Conservation (phyloP, 305 asterid species). For the Solanum hybrid region DNA sequence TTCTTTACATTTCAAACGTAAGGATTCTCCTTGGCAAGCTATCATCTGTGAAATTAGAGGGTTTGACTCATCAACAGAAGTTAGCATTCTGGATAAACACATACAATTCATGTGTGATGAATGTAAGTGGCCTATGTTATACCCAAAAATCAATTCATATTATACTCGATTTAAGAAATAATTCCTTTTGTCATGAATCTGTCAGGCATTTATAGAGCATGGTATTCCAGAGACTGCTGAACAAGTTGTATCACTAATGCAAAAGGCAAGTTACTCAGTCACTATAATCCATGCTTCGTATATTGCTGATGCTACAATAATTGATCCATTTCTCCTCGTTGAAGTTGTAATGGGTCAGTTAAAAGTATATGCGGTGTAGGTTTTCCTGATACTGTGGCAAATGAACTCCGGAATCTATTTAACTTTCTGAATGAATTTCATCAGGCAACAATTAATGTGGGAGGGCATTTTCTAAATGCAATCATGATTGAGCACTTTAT, state of each 20-base stretch:
- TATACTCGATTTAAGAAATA: neutral
- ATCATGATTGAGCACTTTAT: slow-evolving; percentile 80
- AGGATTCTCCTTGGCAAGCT: slow-evolving; percentile 74
- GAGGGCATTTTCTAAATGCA: slow-evolving; percentile 61
- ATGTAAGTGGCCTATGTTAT: slow-evolving; percentile 32
- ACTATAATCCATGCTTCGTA: neutral
- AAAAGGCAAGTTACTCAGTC: slow-evolving; percentile 42
- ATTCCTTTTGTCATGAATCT: slow-evolving; percentile 5
- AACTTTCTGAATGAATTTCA: neutral
- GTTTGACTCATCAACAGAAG: slow-evolving; percentile 69
- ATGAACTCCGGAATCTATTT: neutral
- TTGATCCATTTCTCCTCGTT: neutral
- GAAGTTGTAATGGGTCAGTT: neutral
- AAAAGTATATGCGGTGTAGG: neutral
- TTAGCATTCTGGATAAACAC: slow-evolving; percentile 88
- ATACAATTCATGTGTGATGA: slow-evolving; percentile 82
- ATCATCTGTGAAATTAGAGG: slow-evolving; percentile 49
- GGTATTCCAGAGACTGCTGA: slow-evolving; percentile 74
- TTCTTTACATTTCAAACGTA: slow-evolving; percentile 9
- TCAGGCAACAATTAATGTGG: slow-evolving; percentile 74
- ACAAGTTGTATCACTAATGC: slow-evolving; percentile 52
- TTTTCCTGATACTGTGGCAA: neutral
- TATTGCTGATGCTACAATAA: neutral
- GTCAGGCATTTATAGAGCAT: slow-evolving; percentile 73
- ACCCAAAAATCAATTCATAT: neutral